These are phyloP conservation scores for Calonectria multiphialidica DNA, from an alignment of 2,329 filamentous ascomycete genomes.

Conservation along the genomic window DNA sequence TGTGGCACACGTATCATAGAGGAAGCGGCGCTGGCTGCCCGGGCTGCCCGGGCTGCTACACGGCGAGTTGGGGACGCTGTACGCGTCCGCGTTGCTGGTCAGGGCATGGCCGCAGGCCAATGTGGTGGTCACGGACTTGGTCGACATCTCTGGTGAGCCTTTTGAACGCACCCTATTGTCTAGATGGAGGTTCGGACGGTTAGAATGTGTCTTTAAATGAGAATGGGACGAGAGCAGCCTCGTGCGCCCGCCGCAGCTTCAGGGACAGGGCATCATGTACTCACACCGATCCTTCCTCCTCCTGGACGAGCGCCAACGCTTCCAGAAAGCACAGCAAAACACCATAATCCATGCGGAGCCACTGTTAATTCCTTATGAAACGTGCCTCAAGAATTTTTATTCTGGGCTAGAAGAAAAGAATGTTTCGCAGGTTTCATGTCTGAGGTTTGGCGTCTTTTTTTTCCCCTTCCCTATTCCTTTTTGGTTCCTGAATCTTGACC, in stretches of 20 bases:
- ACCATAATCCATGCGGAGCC: background rate
- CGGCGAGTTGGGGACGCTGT: slow-evolving; percentile 13
- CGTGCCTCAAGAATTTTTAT: background rate
- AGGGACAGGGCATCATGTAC: slow-evolving; percentile 6
- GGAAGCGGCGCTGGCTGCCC: slow-evolving; percentile 30
- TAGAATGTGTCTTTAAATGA: background rate
- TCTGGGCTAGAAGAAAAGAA: background rate
- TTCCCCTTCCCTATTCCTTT: background rate
- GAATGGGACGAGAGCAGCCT: background rate
- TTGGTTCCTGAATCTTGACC: slow-evolving; percentile 7
- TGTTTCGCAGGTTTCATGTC: background rate
- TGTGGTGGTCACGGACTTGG: slow-evolving; percentile 36
- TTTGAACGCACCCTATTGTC: background rate
- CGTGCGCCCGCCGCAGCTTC: background rate
- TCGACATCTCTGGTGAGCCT: slow-evolving; percentile 35
- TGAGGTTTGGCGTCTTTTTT: background rate
- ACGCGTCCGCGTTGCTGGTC: slow-evolving; percentile 27
- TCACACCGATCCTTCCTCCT: slow-evolving; percentile 22
- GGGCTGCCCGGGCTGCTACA: slow-evolving; percentile 30
- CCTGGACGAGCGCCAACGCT: slow-evolving; percentile 10
- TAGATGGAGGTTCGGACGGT: background rate
- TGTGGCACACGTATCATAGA: slow-evolving; percentile 52
- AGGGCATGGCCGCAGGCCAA: slow-evolving; percentile 44
- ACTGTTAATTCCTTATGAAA: background rate
- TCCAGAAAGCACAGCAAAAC: slow-evolving; percentile 12